Evolutionary conservation across 306 rosid species (phyloP).

Genomic region (Argentina anserina): DNA sequence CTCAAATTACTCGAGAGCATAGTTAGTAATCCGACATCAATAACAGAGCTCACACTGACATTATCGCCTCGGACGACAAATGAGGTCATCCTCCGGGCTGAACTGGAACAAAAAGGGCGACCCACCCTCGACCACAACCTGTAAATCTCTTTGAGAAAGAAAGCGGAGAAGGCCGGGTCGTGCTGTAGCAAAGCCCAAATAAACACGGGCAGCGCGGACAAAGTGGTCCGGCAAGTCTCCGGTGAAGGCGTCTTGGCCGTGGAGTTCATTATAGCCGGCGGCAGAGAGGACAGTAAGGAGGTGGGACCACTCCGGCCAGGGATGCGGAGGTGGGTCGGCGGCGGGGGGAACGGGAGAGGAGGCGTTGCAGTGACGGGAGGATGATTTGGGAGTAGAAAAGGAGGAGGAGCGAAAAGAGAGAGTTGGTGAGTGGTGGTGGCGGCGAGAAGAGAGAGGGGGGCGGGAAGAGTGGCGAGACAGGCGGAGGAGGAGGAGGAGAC

Average conservation of each 20-base stretch:
- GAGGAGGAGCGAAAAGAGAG: not conserved
- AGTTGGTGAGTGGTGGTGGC: not conserved
- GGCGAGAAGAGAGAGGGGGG: not conserved
- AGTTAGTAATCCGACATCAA: not conserved
- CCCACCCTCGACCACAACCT: slow-evolving; percentile 50
- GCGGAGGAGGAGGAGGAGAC: slow-evolving; percentile 23
- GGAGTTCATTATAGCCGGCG: slow-evolving; percentile 31
- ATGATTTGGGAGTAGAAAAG: slow-evolving; percentile 29
- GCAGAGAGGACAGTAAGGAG: slow-evolving; percentile 49
- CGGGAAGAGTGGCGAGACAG: slow-evolving; percentile 2
- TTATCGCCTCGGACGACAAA: slow-evolving; percentile 36
- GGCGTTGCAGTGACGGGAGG: slow-evolving; percentile 32
- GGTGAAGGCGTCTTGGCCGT: slow-evolving; percentile 27
- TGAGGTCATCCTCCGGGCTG: slow-evolving; percentile 44
- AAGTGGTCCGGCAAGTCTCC: slow-evolving; percentile 26
- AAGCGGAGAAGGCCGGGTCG: slow-evolving; percentile 59
- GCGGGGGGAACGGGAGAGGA: slow-evolving; percentile 11
- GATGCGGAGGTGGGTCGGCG: slow-evolving; percentile 14
- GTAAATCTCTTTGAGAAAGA: slow-evolving; percentile 67
- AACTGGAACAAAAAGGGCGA: slow-evolving; percentile 58
- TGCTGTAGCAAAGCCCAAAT: slow-evolving; percentile 59
- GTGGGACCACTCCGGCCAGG: slow-evolving; percentile 62
- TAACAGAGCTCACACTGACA: slow-evolving; percentile 42
- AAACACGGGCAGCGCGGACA: slow-evolving; percentile 45
- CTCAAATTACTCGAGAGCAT: not conserved